Evolutionary conservation across 441 rosid genomes (phyloP), one percentile per base, ranked within the genome.

Genomic region (Pelargonium fulgidum): DNA sequence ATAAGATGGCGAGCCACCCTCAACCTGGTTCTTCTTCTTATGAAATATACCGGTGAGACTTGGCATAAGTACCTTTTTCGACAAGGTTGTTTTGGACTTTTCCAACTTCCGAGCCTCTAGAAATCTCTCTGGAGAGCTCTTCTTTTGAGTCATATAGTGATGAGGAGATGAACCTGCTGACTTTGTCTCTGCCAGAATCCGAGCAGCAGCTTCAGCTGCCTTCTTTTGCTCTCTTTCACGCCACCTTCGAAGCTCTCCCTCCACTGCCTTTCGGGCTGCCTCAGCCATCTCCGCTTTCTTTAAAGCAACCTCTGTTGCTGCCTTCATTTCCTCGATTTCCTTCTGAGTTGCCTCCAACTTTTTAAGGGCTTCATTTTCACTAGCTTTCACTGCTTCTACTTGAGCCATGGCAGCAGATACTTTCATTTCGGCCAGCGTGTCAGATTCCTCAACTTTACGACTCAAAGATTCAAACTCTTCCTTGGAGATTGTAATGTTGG

Each of bases 321-420:
- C 69, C 85, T 81, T 89, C 83, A 86, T 87, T 70, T 86, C 92
- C 76, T 83, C 87, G 2, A 93, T 90, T 84, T 93, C 99, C 72
- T 82, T 87, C 75, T 79, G 79, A 17, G 83, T 87, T 61, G 81
- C 83, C 75, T 87, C 91, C 62, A 88, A 73, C 80, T 83, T 91
- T 85, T 87, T 88, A 65, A 84, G 65, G 7, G 93, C 87, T 79
- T 93, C 97, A 64, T 84, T 88, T 80, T 93, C 97, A 26, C 99
- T 87, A 63, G 99, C 99, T 84, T 69, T 91, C 71, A 93, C 92
- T 22, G 97, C 97, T 80, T 93, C 93, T 59, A 86, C 93, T 84
- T 93, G 96, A 58, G 99, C 99, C 83, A 91, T 54, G 71, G 99
- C 96, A 68, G 97, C 99, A 1, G 88, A 88, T 80, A 91, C 99